Evolutionary conservation across 1,284 basidiomycete species (phyloP), one percentile per base, ranked within the genome.

Genomic region (Ceratobasidium sp.): DNA sequence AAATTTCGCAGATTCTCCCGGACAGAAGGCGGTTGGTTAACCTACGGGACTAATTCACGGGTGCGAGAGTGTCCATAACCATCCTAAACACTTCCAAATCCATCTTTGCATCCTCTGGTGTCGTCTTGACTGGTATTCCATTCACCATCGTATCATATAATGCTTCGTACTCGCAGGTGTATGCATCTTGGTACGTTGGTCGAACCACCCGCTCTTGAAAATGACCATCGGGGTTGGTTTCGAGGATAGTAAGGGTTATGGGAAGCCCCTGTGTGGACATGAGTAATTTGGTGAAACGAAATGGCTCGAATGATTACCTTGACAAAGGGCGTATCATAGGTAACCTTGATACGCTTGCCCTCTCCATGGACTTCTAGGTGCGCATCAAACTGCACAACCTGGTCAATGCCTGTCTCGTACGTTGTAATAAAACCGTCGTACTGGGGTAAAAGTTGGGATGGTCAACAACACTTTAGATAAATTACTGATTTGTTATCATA

Each of bases 341-440:
- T 80, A 43, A 86, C 82, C 67, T 84, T 83, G 69, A 86, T 79
- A 8, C 85, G 78, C 62, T 84, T 82, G 51, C 84, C 82, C 37
- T 81, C 81, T 9, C 83, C 83, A 74, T 83, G 83, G 11, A 86
- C 83, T 77, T 86, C 86, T 77, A 86, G 82, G 73, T 83, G 83
- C 1, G 84, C 83, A 71, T 86, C 85, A 77, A 86, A 86, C 1
- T 83, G 77, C 15, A 82, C 82, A 0, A 86, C 84, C 11, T 83
- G 64, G 77, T 85, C 84, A 32, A 85, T 83, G 0, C 80, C 83
- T 71, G 82, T 83, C 81, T 84, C 78, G 49, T 79, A 78, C 32
- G 74, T 78, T 46, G 80, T 70, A 59, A 76, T 57, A 61, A 78
- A 79, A 1, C 73, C 78, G 19, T 61, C 79, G n/a, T 80, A 79